Evolutionary conservation across 2,329 filamentous ascomycete genomes (phyloP), one percentile per base, ranked within the genome.

Genomic region (Xylaria sp.): DNA sequence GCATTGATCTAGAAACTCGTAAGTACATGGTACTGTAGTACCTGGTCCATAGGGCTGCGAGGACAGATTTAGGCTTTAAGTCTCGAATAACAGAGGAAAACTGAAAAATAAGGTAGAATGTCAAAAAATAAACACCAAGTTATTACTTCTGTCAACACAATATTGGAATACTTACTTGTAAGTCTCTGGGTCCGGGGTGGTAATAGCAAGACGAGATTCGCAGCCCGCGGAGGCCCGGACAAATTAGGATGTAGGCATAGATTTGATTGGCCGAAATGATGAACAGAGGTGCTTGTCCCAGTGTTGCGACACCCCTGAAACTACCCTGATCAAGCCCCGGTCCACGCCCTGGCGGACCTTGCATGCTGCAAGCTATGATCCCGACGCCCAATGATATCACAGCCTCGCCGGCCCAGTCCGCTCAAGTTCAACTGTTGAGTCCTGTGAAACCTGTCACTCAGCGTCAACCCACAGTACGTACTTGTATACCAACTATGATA

Each of bases 341-440:
- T 6, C 46, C 46, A 26, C 13, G 48, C 48, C 59, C 46, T 49
- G 49, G 68, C 64, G 67, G 67, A 64, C 64, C 67, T 33, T 71
- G 67, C 59, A 66, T 63, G 48, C 53, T 42, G 53, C 66, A 53
- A 23, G 42, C 33, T 38, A 48, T 33, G 38, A 48, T 60, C 44
- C 54, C 17, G 56, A 53, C 62, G 17, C 53, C 75, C 75, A 76
- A 75, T 76, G 59, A 69, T 66, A 66, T 64, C 31, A 63, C 67
- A 49, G 56, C n/a, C 38, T 63, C 36, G 53, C 20, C 48, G 58
- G 49, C 68, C 58, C 51, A 53, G 56, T 54, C 38, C 26, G 13
- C 31, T 17, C 20, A 57, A 38, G 59, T 74, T 76, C 75, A 77
- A 77, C 74, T 75, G 75, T 77, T 77, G 75, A 73, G 75, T 64